Conservation (phyloP, 192 early-diverging fungal genomes). For the Gigaspora rosea region DNA sequence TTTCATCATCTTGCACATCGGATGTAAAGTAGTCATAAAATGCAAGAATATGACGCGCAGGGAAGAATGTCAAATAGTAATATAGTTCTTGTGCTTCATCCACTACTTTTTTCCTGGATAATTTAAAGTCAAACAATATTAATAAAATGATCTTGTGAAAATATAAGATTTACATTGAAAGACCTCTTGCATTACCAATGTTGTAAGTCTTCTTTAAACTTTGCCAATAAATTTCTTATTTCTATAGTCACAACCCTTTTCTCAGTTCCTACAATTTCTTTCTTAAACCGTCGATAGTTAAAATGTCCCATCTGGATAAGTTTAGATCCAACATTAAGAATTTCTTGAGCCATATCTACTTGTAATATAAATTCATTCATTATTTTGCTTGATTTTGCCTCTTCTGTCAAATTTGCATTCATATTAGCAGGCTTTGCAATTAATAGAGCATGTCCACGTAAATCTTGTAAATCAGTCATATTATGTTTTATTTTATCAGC, state of each 20-base stretch:
- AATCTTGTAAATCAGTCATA: conserved; percentile 17
- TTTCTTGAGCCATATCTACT: conserved; percentile 27
- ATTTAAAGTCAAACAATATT: not conserved
- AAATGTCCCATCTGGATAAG: conserved; percentile 35
- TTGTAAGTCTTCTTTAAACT: conserved; percentile 9
- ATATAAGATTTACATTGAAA: not conserved
- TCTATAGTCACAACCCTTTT: not conserved
- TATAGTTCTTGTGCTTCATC: not conserved
- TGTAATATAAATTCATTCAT: conserved; percentile 25
- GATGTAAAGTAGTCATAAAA: conserved; percentile 27
- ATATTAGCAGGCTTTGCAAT: conserved; percentile 1
- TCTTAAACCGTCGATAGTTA: conserved; percentile 25
- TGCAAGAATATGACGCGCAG: conserved; percentile 24
- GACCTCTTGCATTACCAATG: not conserved
- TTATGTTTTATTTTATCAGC: not conserved
- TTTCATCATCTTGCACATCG: not conserved
- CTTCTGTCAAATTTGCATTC: not conserved
- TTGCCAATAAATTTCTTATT: conserved; percentile 16
- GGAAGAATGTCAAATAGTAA: conserved; percentile 34
- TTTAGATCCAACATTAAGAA: conserved; percentile 7
- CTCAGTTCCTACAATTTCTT: not conserved
- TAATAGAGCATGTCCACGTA: conserved; percentile 28
- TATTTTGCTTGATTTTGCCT: not conserved
- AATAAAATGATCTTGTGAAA: not conserved
- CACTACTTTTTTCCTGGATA: not conserved